Evolutionary conservation across 1,284 basidiomycete species (phyloP), one percentile per base, ranked within the genome.

Genomic region (Stereum hirsutum): DNA sequence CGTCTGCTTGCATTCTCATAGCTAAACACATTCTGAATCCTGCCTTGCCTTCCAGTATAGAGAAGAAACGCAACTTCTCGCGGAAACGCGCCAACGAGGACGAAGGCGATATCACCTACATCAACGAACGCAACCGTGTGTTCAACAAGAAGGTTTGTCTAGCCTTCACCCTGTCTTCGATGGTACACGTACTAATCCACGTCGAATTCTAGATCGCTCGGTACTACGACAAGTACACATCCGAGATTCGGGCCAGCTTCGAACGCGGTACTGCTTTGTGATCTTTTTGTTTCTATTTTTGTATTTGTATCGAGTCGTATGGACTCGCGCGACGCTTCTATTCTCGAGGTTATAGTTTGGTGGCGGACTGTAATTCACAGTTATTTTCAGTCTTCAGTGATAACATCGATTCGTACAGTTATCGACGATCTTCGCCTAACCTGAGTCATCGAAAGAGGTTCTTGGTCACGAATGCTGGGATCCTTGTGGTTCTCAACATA

Each of bases 71-170:
- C 57, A 94, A 89, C 57, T 85, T 90, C 65, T 89, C 86, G 28
- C 72, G 93, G 51, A 89, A 91, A 63, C 77, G 92, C 46, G 70
- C 72, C 58, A 93, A 95, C 65, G 92, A 97, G 56, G 84, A 88
- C 42, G 86, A 95, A 49, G 92, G 88, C 44, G 92, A 97, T 53
- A 89, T 99, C 62, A 98, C 92, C 11, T 99, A 99, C 60, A 99
- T 99, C 79, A 99, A 99, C 72, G 91, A 97, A 62, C 83, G 86
- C 62, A 99, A 99, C 69, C 84, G 90, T 56, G 90, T 95, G 42
- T 99, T 98, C 75, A 99, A 98, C 80, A 94, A 94, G 69, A 99
- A 97, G 83, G 88, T 85, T 25, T n/a, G 66, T 47, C 25, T 31
- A 6, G 20, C 19, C 31, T 39, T 17, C 11, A 20, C 25, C 43